Evolutionary conservation across 1,139 yeast genomes (phyloP), one percentile per base, ranked within the genome.

Genomic region (Blastobotrys buckinghamii): DNA sequence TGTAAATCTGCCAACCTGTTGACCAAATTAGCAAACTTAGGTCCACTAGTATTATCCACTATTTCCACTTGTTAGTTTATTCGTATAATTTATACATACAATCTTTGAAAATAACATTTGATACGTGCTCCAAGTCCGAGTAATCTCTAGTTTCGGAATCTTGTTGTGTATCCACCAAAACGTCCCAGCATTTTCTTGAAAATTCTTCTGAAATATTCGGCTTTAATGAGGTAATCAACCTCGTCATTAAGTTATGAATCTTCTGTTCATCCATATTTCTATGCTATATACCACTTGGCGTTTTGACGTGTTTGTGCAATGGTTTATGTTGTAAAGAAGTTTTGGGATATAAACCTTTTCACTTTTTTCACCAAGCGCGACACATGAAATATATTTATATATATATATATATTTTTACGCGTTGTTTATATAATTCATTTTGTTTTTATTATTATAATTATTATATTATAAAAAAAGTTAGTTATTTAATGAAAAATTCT

Each of bases 401-500:
- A n/a, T n/a, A n/a, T n/a, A n/a, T n/a, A n/a, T n/a, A n/a, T n/a
- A n/a, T n/a, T n/a, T 26, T 10, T 7, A 26, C 29, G 29, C 29
- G 29, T 10, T 6, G 10, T 26, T 26, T 26, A 26, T 26, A n/a
- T n/a, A n/a, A n/a, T n/a, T n/a, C n/a, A n/a, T n/a, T n/a, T 26
- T 26, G 29, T 26, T 26, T 26, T 26, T 6, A 10, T 26, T 26
- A 6, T 26, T 26, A 12, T 29, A 12, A 12, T 6, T 29, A 29
- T 4, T 39, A 3, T 39, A 39, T 24, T 8, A 22, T n/a, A 22
- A 22, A 22, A 4, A 5, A 22, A 7, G 4, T 22, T 22, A 19
- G 24, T 24, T 39, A 43, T 27, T 17, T 17, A 49, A 34, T 15
- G 49, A 46, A 32, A 55, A 49, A 12, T 52, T 45, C 13, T 70